phyloP scores from a whole-genome alignment of 2,329 filamentous ascomycete genomes.

The Pseudogymnoascus sp. region DNA sequence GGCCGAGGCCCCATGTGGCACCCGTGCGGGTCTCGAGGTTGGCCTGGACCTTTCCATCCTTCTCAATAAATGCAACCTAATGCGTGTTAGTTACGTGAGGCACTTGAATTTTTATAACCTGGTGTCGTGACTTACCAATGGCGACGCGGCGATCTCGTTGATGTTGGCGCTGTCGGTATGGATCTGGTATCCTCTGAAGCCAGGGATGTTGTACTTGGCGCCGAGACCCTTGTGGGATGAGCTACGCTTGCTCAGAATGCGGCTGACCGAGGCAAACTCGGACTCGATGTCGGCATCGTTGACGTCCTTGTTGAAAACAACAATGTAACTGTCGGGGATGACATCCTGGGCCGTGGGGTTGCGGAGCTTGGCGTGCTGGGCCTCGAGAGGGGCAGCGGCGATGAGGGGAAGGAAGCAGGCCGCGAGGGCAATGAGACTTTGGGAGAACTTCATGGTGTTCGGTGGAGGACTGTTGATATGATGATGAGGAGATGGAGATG shows the following conservation, averaged over 20 bases:
- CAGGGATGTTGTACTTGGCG: slow-evolving; percentile 21
- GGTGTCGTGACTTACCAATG: slow-evolving; percentile 19
- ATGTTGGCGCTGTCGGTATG: slow-evolving; percentile 22
- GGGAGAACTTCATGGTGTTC: slow-evolving; percentile 1
- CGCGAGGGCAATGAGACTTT: slow-evolving; percentile 19
- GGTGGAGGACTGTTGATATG: background rate
- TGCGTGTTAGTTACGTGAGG: background rate
- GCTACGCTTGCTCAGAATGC: slow-evolving; percentile 49
- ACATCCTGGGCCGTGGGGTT: slow-evolving; percentile 42
- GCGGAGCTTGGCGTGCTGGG: slow-evolving; percentile 25
- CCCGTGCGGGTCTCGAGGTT: slow-evolving; percentile 24
- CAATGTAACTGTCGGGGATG: slow-evolving; percentile 53
- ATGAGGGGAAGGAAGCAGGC: slow-evolving; percentile 22
- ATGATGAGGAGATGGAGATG: background rate
- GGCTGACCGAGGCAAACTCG: slow-evolving; percentile 41
- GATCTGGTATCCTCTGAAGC: slow-evolving; percentile 24
- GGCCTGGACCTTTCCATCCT: slow-evolving; percentile 25
- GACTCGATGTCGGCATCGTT: slow-evolving; percentile 40
- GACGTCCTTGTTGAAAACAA: slow-evolving; percentile 53
- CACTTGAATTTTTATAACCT: background rate
- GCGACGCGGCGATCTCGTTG: slow-evolving; percentile 22
- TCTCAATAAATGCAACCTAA: slow-evolving; percentile 26
- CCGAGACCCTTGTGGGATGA: slow-evolving; percentile 29
- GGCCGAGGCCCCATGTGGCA: slow-evolving; percentile 28
- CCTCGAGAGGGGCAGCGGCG: slow-evolving; percentile 20